Evolutionary conservation across 2,329 filamentous ascomycete genomes (phyloP).

Genomic region (Thielaviopsis cerberus): DNA sequence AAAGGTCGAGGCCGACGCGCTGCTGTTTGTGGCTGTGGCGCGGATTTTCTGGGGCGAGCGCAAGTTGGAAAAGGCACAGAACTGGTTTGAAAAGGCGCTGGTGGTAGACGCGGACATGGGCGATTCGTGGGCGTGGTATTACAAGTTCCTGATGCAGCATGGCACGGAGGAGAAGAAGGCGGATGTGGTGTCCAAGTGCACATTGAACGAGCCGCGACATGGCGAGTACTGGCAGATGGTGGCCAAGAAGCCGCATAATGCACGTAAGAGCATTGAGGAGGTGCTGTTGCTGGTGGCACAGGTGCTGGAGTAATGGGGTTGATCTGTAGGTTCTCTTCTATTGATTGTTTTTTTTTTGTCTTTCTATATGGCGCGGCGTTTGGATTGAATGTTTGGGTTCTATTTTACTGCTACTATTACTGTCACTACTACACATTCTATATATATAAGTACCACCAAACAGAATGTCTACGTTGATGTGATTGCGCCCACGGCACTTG

Average conservation of each 20-base stretch:
- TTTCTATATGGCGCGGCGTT: background rate
- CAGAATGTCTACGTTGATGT: no score
- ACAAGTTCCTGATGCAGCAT: slow-evolving; percentile 79
- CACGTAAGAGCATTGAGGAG: slow-evolving; percentile 56
- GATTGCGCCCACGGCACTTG: no score
- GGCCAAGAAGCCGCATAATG: slow-evolving; percentile 71
- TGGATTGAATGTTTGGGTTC: no score
- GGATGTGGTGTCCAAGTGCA: slow-evolving; percentile 67
- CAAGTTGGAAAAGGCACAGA: slow-evolving; percentile 79
- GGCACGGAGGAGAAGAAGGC: slow-evolving; percentile 82
- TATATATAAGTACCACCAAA: no score
- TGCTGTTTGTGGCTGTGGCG: slow-evolving; percentile 77
- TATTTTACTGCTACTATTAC: no score
- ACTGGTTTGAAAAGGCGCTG: slow-evolving; percentile 94
- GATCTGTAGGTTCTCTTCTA: background rate
- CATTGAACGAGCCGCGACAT: slow-evolving; percentile 70
- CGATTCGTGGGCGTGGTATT: slow-evolving; percentile 97
- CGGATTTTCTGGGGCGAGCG: slow-evolving; percentile 93
- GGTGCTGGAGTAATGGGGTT: slow-evolving; percentile 21
- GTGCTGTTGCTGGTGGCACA: slow-evolving; percentile 61
- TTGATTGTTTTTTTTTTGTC: background rate
- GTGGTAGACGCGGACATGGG: slow-evolving; percentile 71
- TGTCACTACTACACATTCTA: no score
- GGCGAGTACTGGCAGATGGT: slow-evolving; percentile 82
- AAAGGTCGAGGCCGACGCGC: slow-evolving; percentile 82